Conservation (phyloP, 1,284 basidiomycete genomes). For the Ustilago bromivora region DNA sequence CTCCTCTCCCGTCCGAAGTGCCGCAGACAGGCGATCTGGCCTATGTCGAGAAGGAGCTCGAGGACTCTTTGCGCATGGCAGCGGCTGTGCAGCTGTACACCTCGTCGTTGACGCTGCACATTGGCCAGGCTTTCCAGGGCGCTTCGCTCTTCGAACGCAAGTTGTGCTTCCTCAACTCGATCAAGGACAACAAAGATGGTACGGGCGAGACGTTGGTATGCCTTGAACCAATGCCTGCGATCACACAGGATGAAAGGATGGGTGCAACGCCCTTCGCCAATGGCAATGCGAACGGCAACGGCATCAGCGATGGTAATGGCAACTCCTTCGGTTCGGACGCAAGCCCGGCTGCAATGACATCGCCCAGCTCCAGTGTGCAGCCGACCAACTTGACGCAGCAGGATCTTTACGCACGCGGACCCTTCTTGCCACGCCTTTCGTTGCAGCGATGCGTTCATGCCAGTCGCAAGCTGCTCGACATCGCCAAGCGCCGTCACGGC, state of each 20-base stretch:
- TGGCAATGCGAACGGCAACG: slow-evolving; percentile 5
- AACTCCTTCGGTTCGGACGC: background rate
- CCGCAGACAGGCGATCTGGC: slow-evolving; percentile 36
- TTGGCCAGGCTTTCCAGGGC: slow-evolving; percentile 65
- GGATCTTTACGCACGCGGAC: slow-evolving; percentile 60
- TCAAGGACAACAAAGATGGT: slow-evolving; percentile 53
- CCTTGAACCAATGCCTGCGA: slow-evolving; percentile 57
- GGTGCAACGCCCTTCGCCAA: slow-evolving; percentile 13
- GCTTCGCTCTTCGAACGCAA: slow-evolving; percentile 65
- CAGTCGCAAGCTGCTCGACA: slow-evolving; percentile 59
- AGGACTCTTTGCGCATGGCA: slow-evolving; percentile 52
- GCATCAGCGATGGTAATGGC: slow-evolving; percentile 16
- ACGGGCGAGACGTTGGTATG: slow-evolving; percentile 39
- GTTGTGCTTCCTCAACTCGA: slow-evolving; percentile 65
- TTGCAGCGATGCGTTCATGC: slow-evolving; percentile 62
- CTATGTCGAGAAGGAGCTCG: slow-evolving; percentile 56
- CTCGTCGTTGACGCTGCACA: slow-evolving; percentile 61
- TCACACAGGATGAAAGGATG: slow-evolving; percentile 29
- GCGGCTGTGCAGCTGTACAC: slow-evolving; percentile 65
- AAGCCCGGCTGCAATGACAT: slow-evolving; percentile 11
- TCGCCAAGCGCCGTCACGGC: slow-evolving; percentile 52
- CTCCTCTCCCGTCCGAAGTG: slow-evolving; percentile 33
- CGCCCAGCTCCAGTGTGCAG: slow-evolving; percentile 13
- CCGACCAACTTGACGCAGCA: slow-evolving; percentile 34
- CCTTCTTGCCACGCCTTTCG: slow-evolving; percentile 58